These are phyloP conservation scores for Juglanconis sp. DNA, from an alignment of 2,329 filamentous ascomycete species.

Conservation along the genomic window DNA sequence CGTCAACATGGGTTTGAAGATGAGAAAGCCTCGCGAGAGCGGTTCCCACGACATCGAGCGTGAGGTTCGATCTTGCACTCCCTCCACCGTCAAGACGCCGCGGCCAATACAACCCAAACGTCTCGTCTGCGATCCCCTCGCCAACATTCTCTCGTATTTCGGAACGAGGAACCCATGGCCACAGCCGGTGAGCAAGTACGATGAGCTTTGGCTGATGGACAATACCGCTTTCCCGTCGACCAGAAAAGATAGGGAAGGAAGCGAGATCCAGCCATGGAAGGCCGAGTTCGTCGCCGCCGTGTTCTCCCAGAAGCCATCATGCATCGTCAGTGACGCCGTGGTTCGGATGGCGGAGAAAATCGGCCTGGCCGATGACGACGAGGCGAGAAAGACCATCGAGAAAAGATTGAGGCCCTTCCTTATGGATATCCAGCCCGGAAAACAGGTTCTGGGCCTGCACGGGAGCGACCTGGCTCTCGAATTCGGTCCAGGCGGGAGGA, in stretches of 20 bases:
- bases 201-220: slow-evolving; percentile 86
- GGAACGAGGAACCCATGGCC: slow-evolving; percentile 55
- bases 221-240: slow-evolving; percentile 72
- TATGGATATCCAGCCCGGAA: slow-evolving; percentile 69
- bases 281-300: slow-evolving; percentile 81
- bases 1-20: neutral
- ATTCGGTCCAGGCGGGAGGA: slow-evolving; percentile 67
- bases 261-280: slow-evolving; percentile 54
- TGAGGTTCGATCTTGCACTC: neutral
- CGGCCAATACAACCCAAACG: neutral
- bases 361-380: slow-evolving; percentile 60
- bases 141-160: slow-evolving; percentile 47
- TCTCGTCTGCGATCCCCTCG: slow-evolving; percentile 17
- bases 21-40: neutral
- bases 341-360: slow-evolving; percentile 67
- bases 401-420: slow-evolving; percentile 73
- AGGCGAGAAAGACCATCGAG: slow-evolving; percentile 56
- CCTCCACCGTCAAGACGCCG: neutral
- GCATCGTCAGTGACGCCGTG: slow-evolving; percentile 65
- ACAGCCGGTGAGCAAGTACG: slow-evolving; percentile 56
- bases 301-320: slow-evolving; percentile 70
- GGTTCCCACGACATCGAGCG: slow-evolving; percentile 9
- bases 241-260: slow-evolving; percentile 29
- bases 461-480: slow-evolving; percentile 41
- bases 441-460: slow-evolving; percentile 64